Base-by-base conservation (phyloP, 345 rosid genomes). In the Eucalyptus brandiana region DNA sequence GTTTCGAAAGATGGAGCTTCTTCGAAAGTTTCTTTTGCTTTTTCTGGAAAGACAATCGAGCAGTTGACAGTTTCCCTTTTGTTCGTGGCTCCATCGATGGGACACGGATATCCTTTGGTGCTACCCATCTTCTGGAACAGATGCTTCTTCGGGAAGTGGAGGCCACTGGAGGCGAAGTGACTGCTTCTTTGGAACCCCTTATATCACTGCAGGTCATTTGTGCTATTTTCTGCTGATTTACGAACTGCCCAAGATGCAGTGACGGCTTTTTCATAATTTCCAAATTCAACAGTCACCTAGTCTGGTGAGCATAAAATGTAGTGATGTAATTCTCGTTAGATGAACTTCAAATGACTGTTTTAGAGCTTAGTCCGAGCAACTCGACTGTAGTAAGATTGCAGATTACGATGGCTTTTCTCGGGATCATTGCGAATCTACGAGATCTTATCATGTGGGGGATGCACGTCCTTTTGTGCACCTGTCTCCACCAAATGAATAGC, bases 91-190 rank as follows among this genome's bases (percentile, higher is more conserved):
- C 99, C 54, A 90, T 96, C 24, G 94, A 98, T 87, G 98, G 96
- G 94, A 93, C 96, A 21, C 96, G 97, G 42, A n/a, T 47, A 53
- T 91, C 94, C 80, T 93, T 90, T 92, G 99, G 99, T 87, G 95
- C 94, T 11, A 92, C 98, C 5, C 99, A 98, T 88, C 90, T 97
- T 90, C 95, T 98, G 90, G 97, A 98, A 89, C 93, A 96, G 53
- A 98, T 96, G 99, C 97, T 98, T 92, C 95, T 96, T 19, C 92
- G 98, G 87, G 99, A 96, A 90, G 95, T 95, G 89, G 99, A 96
- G 93, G 98, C 99, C 87, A 94, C 95, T 90, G 99, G 99, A 88
- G 99, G 97, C 53, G 92, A 88, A 87, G 93, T 97, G 28, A 93
- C 98, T 88, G 98, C 98, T 47, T 95, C 98, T 12, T 91, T 98